Base-by-base conservation (phyloP, 2,329 filamentous ascomycete genomes). In the Aphanoascus verrucosus region DNA sequence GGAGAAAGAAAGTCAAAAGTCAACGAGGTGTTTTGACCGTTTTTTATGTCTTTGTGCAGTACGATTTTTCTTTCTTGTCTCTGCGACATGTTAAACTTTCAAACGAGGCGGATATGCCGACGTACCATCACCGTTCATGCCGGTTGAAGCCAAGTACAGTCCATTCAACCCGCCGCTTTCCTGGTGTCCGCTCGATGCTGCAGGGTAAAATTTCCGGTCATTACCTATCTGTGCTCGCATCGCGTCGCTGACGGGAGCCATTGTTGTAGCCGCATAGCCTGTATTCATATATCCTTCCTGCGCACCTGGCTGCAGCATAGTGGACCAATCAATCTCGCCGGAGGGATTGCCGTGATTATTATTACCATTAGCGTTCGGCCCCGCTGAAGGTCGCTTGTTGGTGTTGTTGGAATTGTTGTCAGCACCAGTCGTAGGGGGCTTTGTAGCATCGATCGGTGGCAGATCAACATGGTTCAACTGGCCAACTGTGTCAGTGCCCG, bases 281-380 rank as follows among this genome's bases (percentile, higher is more conserved):
- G 74, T 74, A 72, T 75, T 79, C 74, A 79, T 78, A 72, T 80
- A 82, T 70, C 77, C 74, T 71, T 81, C 75, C 71, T 84, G 80
- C 73, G 80, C 77, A 78, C 82, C 82, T 74, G 82, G 71, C 74
- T 83, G 84, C 75, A 87, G 87, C 81, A 88, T 85, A 68, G 84
- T 79, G 65, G 83, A 79, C 85, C 85, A 88, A 73, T 88, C 84
- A 74, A 85, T 62, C 51, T 72, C 71, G 74, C 74, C 77, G 42
- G 55, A n/a, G 15, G 23, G 44, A 34, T 41, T 52, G 17, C 32
- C 34, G 43, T 45, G 37, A 49, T 38, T 56, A 44, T 35, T 49
- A 54, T 65, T 60, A 54, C 82, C 80, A 69, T 77, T 77, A 70
- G 77, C 72, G 71, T 77, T 78, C 62, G 79, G 78, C 66, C 68